Base-by-base conservation (phyloP, 202 grass and related monocot species). In the Tripidium arundinaceum region DNA sequence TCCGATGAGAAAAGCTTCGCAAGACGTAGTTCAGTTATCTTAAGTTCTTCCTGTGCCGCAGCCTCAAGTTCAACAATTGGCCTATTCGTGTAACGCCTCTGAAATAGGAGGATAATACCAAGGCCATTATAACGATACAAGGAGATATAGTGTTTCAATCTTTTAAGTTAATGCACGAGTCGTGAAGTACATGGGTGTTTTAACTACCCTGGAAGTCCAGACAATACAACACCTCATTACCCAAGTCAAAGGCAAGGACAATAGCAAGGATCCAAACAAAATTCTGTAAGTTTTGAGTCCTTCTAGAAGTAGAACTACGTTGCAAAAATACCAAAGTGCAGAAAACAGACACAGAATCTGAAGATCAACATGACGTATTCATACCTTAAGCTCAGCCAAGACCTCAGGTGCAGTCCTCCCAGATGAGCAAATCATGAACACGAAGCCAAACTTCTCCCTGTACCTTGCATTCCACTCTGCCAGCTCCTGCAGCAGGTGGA, bases 311-410 rank as follows among this genome's bases (percentile, higher is more conserved):
- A 61, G 2, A 57, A 37, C 6, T 33, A 3, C 31, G 31, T 33
- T 3, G 13, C 31, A 68, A 29, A 54, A 21, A 36, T 45, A 77
- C 7, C 7, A 19, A 74, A 63, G 16, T 19, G 26, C n/a, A n/a
- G n/a, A n/a, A n/a, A n/a, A n/a, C n/a, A n/a, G 73, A 33, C 7
- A 68, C 19, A 40, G 38, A 39, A 58, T 45, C 13, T 21, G 28
- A n/a, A 38, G 39, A 68, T 39, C 3, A 34, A 8, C 8, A 62
- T 10, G 27, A 31, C 5, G 0, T 49, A 62, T 69, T 34, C 77
- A 76, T 29, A 99, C 92, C 92, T 98, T 99, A 54, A 99, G 89
- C 86, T 99, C 96, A 66, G 92, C 78, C 71, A 99, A 88, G 68
- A 93, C 90, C 77, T 95, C 96, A 76, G 84, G 74, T 1, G 92